A percentile compares a stretch with the other conserved stretches of the same genome.
Evolutionary conservation across 768 basidiomycete species (phyloP).

Genomic region (Cyclocybe cylindracea): DNA sequence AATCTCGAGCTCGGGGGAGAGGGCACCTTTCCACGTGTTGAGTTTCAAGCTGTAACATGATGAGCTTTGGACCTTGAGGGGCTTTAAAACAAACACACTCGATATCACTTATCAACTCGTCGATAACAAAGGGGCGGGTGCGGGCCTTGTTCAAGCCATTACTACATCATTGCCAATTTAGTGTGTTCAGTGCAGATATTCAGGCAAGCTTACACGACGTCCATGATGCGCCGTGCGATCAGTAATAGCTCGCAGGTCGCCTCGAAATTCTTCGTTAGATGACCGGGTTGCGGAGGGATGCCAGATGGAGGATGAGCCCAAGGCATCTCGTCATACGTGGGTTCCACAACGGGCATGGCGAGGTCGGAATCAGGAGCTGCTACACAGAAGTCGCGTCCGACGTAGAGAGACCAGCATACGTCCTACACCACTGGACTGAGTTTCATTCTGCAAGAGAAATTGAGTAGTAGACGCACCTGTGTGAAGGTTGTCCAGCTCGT

Average conservation of each 20-base stretch:
- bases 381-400: conserved; percentile 61
- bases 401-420: conserved; percentile 65
- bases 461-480: conserved; percentile 33
- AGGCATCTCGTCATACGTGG: conserved; percentile 48
- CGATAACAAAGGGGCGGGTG: conserved; percentile 39
- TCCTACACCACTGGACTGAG: conserved; percentile 37
- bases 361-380: conserved; percentile 36
- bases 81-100: conserved; percentile 37
- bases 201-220: conserved; percentile 47
- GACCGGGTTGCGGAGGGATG: conserved; percentile 39
- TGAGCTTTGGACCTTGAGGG: not conserved
- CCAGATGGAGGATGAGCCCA: conserved; percentile 44
- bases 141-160: conserved; percentile 44
- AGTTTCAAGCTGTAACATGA: conserved; percentile 37
- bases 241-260: conserved; percentile 49
- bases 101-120: conserved; percentile 52
- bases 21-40: conserved; percentile 47
- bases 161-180: conserved; percentile 20
- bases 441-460: not conserved
- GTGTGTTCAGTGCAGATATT: not conserved
- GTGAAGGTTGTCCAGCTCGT: conserved; percentile 59
- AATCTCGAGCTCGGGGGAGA: conserved; percentile 50
- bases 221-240: conserved; percentile 54
- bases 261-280: conserved; percentile 48
- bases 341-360: conserved; percentile 48